Percentiles rank a stretch among this genome's conserved stretches.
These are phyloP conservation scores for Anaeramoeba ignava DNA, from an alignment of 78 protist genomes.

Conservation along the genomic window DNA sequence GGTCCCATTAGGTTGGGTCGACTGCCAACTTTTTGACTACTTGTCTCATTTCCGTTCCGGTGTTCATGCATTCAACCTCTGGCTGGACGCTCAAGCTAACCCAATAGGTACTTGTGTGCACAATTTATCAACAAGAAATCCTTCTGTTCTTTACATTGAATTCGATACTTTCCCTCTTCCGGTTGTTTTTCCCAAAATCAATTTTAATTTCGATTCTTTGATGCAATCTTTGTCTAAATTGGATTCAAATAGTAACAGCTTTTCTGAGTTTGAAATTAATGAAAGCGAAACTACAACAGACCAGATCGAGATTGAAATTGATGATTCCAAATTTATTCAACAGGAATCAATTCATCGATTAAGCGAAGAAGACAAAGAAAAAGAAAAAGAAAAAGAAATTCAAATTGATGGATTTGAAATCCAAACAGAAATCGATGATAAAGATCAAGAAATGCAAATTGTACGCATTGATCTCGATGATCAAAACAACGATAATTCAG, in stretches of 20 bases:
- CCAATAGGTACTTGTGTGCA: not conserved
- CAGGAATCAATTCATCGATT: too few species aligned
- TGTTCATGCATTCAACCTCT: not conserved
- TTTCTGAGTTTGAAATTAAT: not conserved
- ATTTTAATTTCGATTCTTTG: too few species aligned
- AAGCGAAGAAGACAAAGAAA: too few species aligned
- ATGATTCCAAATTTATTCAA: too few species aligned
- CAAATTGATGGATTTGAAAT: too few species aligned
- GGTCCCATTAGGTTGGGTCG: constrained; percentile 2
- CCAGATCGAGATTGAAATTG: not conserved
- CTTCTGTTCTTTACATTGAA: not conserved
- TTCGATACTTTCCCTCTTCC: not conserved
- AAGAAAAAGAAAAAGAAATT: too few species aligned
- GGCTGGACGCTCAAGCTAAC: constrained; percentile 6
- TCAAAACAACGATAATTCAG: too few species aligned
- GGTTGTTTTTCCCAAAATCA: not conserved
- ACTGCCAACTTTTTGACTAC: constrained; percentile 10
- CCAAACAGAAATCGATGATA: not conserved
- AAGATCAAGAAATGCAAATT: not conserved
- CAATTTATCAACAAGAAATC: not conserved
- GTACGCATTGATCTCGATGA: too few species aligned
- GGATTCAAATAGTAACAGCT: too few species aligned
- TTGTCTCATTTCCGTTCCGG: not conserved
- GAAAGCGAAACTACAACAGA: not conserved
- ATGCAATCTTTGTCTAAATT: too few species aligned